These are phyloP conservation scores for Farysia itapuensis DNA, from an alignment of 1,284 basidiomycete species.

Conservation along the genomic window DNA sequence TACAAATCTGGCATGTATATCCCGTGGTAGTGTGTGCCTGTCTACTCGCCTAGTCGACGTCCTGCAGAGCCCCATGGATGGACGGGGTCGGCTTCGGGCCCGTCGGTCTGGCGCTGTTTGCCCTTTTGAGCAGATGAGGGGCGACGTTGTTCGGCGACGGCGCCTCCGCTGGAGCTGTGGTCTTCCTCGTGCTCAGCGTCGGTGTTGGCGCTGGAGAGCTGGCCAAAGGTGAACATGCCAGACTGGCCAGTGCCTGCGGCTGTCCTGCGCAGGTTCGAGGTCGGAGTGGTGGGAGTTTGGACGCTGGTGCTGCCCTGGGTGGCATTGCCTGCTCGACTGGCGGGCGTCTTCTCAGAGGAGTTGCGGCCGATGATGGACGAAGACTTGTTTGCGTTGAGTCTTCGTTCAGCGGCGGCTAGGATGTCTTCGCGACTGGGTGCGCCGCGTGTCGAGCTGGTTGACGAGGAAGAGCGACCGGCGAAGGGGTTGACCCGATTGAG, in stretches of 20 bases:
- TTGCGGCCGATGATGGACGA: conserved; percentile 44
- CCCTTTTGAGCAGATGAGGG: neutral
- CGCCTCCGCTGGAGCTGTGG: conserved; percentile 37
- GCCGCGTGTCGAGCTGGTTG: neutral
- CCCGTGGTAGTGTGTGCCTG: too few species aligned
- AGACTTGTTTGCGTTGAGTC: conserved; percentile 15
- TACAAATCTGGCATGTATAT: neutral
- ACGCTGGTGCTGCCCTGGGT: conserved; percentile 11
- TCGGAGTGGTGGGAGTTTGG: conserved; percentile 5
- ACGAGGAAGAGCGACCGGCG: conserved; percentile 3
- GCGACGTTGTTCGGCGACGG: conserved; percentile 35
- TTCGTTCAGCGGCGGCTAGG: conserved; percentile 43
- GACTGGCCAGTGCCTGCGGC: conserved; percentile 6
- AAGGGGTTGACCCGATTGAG: conserved; percentile 22
- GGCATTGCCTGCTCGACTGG: conserved; percentile 9
- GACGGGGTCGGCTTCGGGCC: too few species aligned
- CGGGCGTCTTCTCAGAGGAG: conserved; percentile 8
- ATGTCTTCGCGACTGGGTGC: conserved; percentile 33
- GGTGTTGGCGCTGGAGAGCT: conserved; percentile 6
- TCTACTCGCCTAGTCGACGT: too few species aligned
- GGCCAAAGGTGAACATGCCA: conserved; percentile 26
- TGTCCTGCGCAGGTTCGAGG: conserved; percentile 5
- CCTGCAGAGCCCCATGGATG: too few species aligned
- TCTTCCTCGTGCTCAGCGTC: conserved; percentile 17
- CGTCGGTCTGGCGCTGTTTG: too few species aligned